Base-by-base conservation (phyloP, 2,329 filamentous ascomycete species). In the Aspergillus neoniger region DNA sequence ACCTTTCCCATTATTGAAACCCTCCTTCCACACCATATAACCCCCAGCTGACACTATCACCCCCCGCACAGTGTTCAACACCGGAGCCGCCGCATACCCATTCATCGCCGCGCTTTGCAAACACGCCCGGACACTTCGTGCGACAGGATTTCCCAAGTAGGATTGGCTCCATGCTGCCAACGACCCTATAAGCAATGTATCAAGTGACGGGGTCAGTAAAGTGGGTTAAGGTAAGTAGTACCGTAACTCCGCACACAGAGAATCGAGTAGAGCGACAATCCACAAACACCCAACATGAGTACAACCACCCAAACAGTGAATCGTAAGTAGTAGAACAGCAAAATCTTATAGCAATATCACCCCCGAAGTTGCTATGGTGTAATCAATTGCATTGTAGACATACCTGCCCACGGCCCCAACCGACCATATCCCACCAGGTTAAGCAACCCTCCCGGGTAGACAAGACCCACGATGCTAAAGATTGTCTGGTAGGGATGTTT, bases 61-160 rank as follows among this genome's bases (percentile, higher is more conserved):
- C 19, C 55, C 55, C 9, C 36, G 55, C n/a, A 57, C 17, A 14
- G 32, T 38, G 12, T 28, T 23, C 14, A 43, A 14, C 30, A 57
- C 28, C 41, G 43, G 28, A 15, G 39, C 10, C 28, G 25, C 15
- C 12, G 41, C 54, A 49, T 57, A 57, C 6, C 55, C 55, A 51
- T 39, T 49, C 55, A 57, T 57, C n/a, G 17, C 55, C 15, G 55
- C 55, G 21, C 55, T 51, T 19, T 51, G 32, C 9, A 41, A 23
- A 15, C 17, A 38, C 21, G 55, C 30, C 28, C 38, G 49, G 14
- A 51, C 1, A 25, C 44, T 17, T 30, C 47, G 19, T 14, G 44
- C 44, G 14, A 38, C 55, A 9, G 55, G 55, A 15, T 28, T 57
- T 10, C 43, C 55, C 30, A 6, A 12, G 6, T 30, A 38, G n/a